These are phyloP conservation scores for Trichophyton mentagrophytes DNA, from an alignment of 2,329 filamentous ascomycete genomes.

Conservation along the genomic window DNA sequence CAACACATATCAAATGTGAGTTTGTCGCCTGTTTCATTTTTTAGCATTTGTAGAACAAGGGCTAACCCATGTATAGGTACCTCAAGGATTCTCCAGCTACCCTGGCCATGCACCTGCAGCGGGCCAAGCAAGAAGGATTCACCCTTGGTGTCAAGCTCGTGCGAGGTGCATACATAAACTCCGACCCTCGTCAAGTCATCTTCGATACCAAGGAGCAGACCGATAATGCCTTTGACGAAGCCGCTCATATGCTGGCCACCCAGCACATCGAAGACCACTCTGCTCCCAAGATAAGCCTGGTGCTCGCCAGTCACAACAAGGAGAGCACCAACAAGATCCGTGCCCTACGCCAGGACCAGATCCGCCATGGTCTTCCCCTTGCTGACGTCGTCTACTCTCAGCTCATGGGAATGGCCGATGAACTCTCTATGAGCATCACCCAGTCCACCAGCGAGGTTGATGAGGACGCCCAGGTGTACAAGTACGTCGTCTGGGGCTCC, in stretches of 20 bases:
- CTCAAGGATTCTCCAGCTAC: conserved; percentile 37
- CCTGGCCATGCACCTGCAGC: conserved; percentile 34
- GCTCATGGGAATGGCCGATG: conserved; percentile 91
- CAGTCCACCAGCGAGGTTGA: conserved; percentile 24
- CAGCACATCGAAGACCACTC: conserved; percentile 32
- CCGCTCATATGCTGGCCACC: conserved; percentile 42
- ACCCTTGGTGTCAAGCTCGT: conserved; percentile 42
- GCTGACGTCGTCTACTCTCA: conserved; percentile 55
- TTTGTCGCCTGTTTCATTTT: background rate
- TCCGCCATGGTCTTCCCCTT: conserved; percentile 32
- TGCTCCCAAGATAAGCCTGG: conserved; percentile 37
- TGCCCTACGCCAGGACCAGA: conserved; percentile 33
- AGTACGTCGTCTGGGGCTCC: conserved; percentile 48
- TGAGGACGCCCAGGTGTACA: conserved; percentile 40
- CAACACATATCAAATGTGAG: conserved; percentile 40
- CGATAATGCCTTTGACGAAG: conserved; percentile 43
- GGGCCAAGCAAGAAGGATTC: conserved; percentile 37
- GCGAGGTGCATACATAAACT: conserved; percentile 41
- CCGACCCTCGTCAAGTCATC: conserved; percentile 35
- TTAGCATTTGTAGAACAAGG: background rate
- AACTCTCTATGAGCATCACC: conserved; percentile 55
- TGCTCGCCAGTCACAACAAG: conserved; percentile 49
- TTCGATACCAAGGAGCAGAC: conserved; percentile 38
- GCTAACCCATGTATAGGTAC: conserved; percentile 18
- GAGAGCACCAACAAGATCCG: conserved; percentile 42